Base-by-base conservation (phyloP, 352 stramenopile species). In the Phytophthora pluvialis region DNA sequence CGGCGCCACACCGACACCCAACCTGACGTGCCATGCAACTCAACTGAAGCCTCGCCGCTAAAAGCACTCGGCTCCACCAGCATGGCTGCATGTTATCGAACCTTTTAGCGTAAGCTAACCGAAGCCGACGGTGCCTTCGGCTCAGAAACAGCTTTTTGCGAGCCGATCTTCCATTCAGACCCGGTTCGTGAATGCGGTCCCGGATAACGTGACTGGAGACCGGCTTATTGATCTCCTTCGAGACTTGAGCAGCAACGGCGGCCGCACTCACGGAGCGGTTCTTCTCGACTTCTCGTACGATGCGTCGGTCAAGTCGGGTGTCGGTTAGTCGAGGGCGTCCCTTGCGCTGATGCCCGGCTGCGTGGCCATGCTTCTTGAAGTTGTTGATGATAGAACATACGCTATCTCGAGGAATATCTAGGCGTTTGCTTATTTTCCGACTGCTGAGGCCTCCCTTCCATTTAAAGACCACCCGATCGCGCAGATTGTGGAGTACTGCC, bases 211-310 rank as follows among this genome's bases (percentile, higher is more conserved):
- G 11, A 2, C 4, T 5, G n/a, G 21, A 38, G 7, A 57, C 33
- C 0, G 10, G 5, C 12, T n/a, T 13, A 8, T n/a, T 8, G 8
- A 25, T 47, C 6, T 47, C 48, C 21, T 56, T 56, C 9, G 18
- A 44, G 7, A 45, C 48, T 25, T 32, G 18, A 38, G 49, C 35
- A 26, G 35, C 35, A 3, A 53, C 1, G 13, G 33, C 68, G 0
- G 70, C 64, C 8, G 60, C 64, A 25, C 70, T 77, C 1, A 71
- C 8, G n/a, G 40, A 42, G 1, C 29, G 25, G 13, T 35, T 9
- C 31, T 35, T 4, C 31, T 57, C 33, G 33, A 39, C 33, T 39
- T 39, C 33, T 5, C 4, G 33, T 3, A 39, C 33, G 8, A 39
- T 7, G 11, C 33, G 33, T 10, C 33, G 33, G 33, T 39, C 3